Evolutionary conservation across 441 rosid species (phyloP), one percentile per base, ranked within the genome.

Genomic region (Dalechampia spathulata): DNA sequence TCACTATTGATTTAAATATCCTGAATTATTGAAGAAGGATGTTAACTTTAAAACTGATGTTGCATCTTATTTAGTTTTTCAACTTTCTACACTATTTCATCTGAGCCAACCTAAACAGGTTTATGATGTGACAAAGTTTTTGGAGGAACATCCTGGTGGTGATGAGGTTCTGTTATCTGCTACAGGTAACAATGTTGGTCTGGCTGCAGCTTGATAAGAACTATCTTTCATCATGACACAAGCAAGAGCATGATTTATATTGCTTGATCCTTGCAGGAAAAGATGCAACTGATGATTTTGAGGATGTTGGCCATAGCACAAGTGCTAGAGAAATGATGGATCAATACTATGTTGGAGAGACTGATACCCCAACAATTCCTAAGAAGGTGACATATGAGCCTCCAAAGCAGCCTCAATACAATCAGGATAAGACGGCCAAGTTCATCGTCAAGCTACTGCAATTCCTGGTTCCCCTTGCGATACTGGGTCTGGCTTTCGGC

Each of bases 231-330:
- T 28, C 11, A 16, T n/a, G 6, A 15, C 12, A 37, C 27, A 4
- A 8, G 28, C 15, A 4, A 28, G 21, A 20, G 43, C 20, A 19
- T 57, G 44, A 57, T 14, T 44, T 34, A 28, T 9, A 37, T 14
- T 42, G 0, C 20, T 11, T 34, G 32, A 34, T 34, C 32, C 40
- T 55, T 64, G 45, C 77, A 87, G 96, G 92, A 61, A 83, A 91
- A 69, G 95, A 91, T n/a, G n/a, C n/a, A n/a, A n/a, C n/a, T n/a
- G n/a, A n/a, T n/a, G n/a, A n/a, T n/a, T n/a, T n/a, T n/a, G 96
- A 85, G 63, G 96, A 87, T 67, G 90, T 88, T 21, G 98, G 95
- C 20, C 95, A 91, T 49, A 88, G 98, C 69, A 55, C 71, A 19
- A 74, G 76, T 37, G 98, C 98, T 5, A 79, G 74, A 63, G 89